Base-by-base conservation (phyloP, 768 basidiomycete species). In the Hericium coralloides region DNA sequence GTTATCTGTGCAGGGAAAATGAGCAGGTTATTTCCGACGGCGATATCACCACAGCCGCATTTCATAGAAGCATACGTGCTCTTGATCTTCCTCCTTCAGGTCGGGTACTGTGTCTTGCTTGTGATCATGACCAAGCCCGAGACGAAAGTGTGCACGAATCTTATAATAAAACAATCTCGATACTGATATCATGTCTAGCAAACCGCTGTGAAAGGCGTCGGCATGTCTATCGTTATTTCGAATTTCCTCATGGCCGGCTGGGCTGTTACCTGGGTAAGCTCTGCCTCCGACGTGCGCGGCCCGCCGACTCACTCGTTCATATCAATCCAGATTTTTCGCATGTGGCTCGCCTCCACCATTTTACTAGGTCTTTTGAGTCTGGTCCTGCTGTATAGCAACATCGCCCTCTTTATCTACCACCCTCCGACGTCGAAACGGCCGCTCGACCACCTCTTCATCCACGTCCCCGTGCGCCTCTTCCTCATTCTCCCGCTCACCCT, bases 31-130 rank as follows among this genome's bases (percentile, higher is more conserved):
- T 77, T 86, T 63, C 85, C 85, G 0, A 83, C 89, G 0, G 74
- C 90, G 7, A 78, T 95, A 52, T 85, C 89, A 0, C 92, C 94
- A 0, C 75, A 80, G 12, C 74, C 77, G 0, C 67, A 68, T 0
- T 71, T 83, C 58, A 79, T 90, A 26, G 79, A 78, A 1, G 64
- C 78, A 7, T 91, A 90, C 65, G 73, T 88, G 12, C 65, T 79
- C 1, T 72, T 76, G 2, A 74, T 90, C 60, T 89, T 81, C 59
- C 64, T 84, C 8, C 77, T 77, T 0, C 85, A 89, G 70, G 76
- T 97, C 50, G 92, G 89, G 0, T 94, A 94, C 67, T 95, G 93
- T 60, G 59, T 91, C 12, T 71, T 93, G 17, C 79, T 98, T 4
- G 80, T 92, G 1, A 62, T 87, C 0, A 83, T 85, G 0, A 76